Evolutionary conservation across 176 grass and related monocot species (phyloP), one percentile per base, ranked within the genome.

Genomic region (Stipa capillata): DNA sequence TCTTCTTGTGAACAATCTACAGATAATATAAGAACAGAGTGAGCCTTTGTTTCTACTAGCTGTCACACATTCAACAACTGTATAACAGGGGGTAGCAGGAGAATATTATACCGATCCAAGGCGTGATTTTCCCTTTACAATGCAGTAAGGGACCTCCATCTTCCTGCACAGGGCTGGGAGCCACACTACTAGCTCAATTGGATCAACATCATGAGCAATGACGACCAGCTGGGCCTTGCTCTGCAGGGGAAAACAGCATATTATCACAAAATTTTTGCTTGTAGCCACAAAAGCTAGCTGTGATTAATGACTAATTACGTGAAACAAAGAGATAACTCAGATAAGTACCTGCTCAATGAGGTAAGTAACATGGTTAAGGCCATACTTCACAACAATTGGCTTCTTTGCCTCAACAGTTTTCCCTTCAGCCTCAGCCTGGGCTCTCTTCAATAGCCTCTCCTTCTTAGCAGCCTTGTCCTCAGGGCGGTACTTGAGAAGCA

Each of bases 1-100:
- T 93, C 72, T 93, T 93, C 90, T 89, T 93, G 77, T 93, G 90
- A 23, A 93, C 90, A 28, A 93, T 93, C 90, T 93, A 33, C 3
- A 77, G 5, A 17, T 0, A 1, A 41, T 17, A 36, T 14, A 37
- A n/a, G 12, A 0, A 27, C 50, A 48, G 13, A 32, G 12, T 48
- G 7, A 71, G 47, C 18, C 1, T 17, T 29, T 17, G 8, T 47
- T 63, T 29, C 53, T 47, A 16, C 3, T 4, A 4, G 24, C 33
- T 3, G 7, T 15, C 7, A 61, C 3, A 58, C 1, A 75, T 7
- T 7, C 12, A 24, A 21, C 0, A 49, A 43, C 40, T 20, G 5
- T 8, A 6, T 2, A 84, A 36, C 3, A 73, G 23, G 24, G 2
- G 0, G 6, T 9, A 1, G 48, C 18, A 20, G 8, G 31, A 1